Base-by-base conservation (phyloP, 164 flowering plant species). In the Warburgia ugandensis region DNA sequence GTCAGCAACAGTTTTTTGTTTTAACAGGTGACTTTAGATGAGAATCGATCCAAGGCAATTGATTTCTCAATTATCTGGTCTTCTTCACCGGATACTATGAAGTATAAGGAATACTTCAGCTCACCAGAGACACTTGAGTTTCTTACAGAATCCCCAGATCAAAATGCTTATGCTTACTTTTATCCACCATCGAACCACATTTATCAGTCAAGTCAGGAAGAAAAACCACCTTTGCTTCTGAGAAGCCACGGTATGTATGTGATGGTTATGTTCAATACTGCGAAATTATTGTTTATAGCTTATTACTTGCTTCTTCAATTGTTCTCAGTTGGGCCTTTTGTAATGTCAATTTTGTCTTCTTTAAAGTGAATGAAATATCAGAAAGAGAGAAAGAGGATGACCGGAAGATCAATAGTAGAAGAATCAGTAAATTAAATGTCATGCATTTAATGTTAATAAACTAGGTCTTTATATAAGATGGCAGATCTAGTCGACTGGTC, bases 161-260 rank as follows among this genome's bases (percentile, higher is more conserved):
- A 92, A 68, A 79, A 56, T 49, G 94, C 99, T 16, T 92, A 81
- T 74, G 99, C 96, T 61, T 88, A 80, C 68, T 92, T 73, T 62
- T 92, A 88, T 69, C 87, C 89, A 23, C 99, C 99, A 39, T 71
- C 79, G 30, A 88, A 88, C 68, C 82, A 80, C 48, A 32, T 19
- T 8, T 82, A 69, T 64, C 73, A 83, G 65, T 82, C 84, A 64
- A 50, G 67, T 59, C 59, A 21, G n/a, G 89, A 69, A 29, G 99
- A 92, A 60, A 85, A 77, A 66, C 99, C 99, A 63, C 99, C 96
- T 44, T 43, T 92, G 40, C 58, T 92, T 48, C 56, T 92, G 66
- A 68, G 73, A 66, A 84, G 86, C 65, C 99, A 92, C 63, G 99
- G 99, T 92, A n/a, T n/a, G n/a, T n/a, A n/a, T n/a, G n/a, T n/a